phyloP scores from a whole-genome alignment of 768 basidiomycete species.

The Lentinula sp. region DNA sequence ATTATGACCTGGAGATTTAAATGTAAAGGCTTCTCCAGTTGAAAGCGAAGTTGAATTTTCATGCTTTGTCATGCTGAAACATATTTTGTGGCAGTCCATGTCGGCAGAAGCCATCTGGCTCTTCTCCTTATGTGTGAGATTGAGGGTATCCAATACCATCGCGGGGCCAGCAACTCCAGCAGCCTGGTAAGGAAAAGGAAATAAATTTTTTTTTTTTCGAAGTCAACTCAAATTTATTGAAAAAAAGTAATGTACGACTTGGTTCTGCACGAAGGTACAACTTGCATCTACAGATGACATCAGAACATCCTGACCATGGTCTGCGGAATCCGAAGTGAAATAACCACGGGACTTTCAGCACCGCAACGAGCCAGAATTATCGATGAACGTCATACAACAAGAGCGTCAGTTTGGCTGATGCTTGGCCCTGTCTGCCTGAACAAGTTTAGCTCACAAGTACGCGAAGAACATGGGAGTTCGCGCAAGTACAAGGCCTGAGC shows the following conservation, averaged over 20 bases:
- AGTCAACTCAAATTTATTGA: background rate
- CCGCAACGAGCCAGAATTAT: slow-evolving; percentile 8
- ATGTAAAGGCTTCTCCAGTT: too few species aligned
- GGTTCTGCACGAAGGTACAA: background rate
- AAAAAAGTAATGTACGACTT: background rate
- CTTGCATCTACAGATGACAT: background rate
- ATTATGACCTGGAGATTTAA: too few species aligned
- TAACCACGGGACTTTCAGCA: slow-evolving; percentile 23
- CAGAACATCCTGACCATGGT: background rate
- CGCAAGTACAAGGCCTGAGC: too few species aligned
- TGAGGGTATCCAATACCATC: background rate
- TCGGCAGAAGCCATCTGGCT: background rate
- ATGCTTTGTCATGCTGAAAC: too few species aligned
- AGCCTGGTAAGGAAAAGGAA: background rate
- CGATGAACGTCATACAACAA: slow-evolving; percentile 12
- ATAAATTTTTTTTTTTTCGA: background rate
- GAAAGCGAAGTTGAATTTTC: too few species aligned
- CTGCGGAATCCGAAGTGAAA: slow-evolving; percentile 14
- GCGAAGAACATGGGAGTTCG: too few species aligned
- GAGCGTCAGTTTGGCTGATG: background rate
- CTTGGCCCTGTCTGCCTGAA: too few species aligned
- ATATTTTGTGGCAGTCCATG: background rate
- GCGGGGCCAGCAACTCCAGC: background rate
- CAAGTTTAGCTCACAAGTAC: too few species aligned
- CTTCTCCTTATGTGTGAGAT: background rate